A percentile compares a stretch with the other conserved stretches of the same genome.
These are phyloP conservation scores for Capsicum rhomboideum DNA, from an alignment of 257 asterid genomes.

Conservation along the genomic window DNA sequence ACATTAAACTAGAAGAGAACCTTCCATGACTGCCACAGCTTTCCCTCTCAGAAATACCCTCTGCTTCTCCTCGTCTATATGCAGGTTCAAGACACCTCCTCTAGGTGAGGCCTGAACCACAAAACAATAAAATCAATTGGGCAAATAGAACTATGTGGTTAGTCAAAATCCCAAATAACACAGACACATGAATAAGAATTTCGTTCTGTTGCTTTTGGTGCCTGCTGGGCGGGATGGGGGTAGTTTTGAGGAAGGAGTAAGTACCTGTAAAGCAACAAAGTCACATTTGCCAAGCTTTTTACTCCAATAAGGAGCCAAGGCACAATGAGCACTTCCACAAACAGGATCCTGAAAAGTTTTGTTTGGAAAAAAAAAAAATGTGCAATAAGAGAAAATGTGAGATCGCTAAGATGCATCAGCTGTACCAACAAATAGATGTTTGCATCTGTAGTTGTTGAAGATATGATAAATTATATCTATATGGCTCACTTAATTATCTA, in stretches of 20 bases:
- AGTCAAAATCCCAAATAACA: background rate
- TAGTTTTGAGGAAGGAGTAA: background rate
- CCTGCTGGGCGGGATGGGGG: too few species aligned
- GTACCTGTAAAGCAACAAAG: constrained; percentile 64
- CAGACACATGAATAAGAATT: background rate
- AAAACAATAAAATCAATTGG: background rate
- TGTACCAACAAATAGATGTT: background rate
- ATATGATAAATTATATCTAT: background rate
- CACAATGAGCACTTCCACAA: constrained; percentile 89
- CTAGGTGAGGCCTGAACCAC: constrained; percentile 67
- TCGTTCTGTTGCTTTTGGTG: background rate
- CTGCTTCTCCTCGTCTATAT: constrained; percentile 48
- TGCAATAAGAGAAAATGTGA: background rate
- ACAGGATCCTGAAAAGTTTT: constrained; percentile 64
- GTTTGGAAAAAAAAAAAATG: background rate
- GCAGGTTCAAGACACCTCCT: constrained; percentile 63
- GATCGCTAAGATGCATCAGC: background rate
- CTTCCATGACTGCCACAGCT: constrained; percentile 61
- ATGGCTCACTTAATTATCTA: background rate
- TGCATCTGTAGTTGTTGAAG: background rate
- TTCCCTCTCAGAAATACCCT: constrained; percentile 66
- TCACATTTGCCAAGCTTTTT: constrained; percentile 67
- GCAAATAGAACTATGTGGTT: background rate
- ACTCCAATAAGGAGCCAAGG: constrained; percentile 73
- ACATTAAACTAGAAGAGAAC: constrained; percentile 43